Base-by-base conservation (phyloP, 208 protist genomes). In the Crithidia brevicula region DNA sequence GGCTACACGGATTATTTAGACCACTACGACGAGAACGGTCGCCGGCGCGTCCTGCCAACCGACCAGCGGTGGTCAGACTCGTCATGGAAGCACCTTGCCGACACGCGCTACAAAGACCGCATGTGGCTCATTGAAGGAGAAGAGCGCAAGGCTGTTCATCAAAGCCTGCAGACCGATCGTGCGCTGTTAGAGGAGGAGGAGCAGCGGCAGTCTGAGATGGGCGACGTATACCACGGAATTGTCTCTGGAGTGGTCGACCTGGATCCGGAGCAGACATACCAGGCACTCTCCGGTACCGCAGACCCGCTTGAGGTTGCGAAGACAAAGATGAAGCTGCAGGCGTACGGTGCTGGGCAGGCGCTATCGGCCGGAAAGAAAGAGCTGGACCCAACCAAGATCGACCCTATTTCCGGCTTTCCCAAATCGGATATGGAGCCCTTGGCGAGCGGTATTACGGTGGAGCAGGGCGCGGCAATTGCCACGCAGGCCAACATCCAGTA, bases 1-100 rank as follows among this genome's bases (percentile, higher is more conserved):
- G 88, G 91, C 25, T 96, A 92, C 78, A 96, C 91, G 7, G 91
- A 96, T 72, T 94, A 96, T 77, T 80, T 96, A 30, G 91, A 96
- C 54, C 86, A 94, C 73, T 96, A 96, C 76, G 91, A 96, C 64
- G 86, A 88, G 58, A 72, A 93, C 52, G 88, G 91, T 31, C 83
- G 88, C 31, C 84, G 89, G 13, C 86, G 91, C 36, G 87, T 93
- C 49, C 72, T 96, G 63, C 91, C 91, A 1, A 88, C 81, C 1
- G 91, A 92, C 62, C 86, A 95, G 74, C 86, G 87, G 13, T 96
- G 91, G 91, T 91, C 91, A 11, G 91, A 96, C 67, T 86, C 82
- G 22, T 96, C 91, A 45, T 96, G 91, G 89, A 94, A 93, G 64
- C 88, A 96, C 79, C 74, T 96, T 9, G 88, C 88, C 25, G 88